Evolutionary conservation across 768 basidiomycete species (phyloP).

Genomic region (Leccinum subgranulosum): DNA sequence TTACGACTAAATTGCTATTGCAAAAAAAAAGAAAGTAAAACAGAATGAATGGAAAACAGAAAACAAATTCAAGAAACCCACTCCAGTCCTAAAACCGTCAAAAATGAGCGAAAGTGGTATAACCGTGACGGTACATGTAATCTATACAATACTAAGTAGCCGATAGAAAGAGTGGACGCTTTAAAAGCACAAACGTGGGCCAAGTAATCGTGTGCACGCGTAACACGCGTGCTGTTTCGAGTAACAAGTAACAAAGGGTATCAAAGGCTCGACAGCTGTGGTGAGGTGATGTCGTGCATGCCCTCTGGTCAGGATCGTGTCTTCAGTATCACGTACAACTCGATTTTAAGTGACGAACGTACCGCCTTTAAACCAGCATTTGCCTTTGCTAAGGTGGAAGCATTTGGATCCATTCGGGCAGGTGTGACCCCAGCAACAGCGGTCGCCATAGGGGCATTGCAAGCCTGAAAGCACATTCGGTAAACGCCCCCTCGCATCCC

Average conservation of each 20-base stretch:
- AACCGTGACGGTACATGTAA: slow-evolving; percentile 20
- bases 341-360: slow-evolving; percentile 17
- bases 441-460: slow-evolving; percentile 70
- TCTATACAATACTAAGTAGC: slow-evolving; percentile 12
- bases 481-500: neutral
- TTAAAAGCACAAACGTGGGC: slow-evolving; percentile 22
- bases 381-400: slow-evolving; percentile 68
- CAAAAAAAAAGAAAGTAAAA: slow-evolving; percentile 1
- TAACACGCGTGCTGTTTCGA: neutral
- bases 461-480: slow-evolving; percentile 43
- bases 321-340: slow-evolving; percentile 1
- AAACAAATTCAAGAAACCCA: slow-evolving; percentile 19
- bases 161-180: slow-evolving; percentile 20
- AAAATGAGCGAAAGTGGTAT: slow-evolving; percentile 31
- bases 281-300: slow-evolving; percentile 35
- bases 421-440: slow-evolving; percentile 81
- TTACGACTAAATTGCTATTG: slow-evolving; percentile 25
- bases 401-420: slow-evolving; percentile 79
- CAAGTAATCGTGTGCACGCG: slow-evolving; percentile 7
- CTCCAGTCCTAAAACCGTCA: slow-evolving; percentile 19
- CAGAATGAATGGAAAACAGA: neutral
- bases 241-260: slow-evolving; percentile 11
- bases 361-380: slow-evolving; percentile 86
- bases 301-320: slow-evolving; percentile 29
- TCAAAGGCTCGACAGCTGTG: slow-evolving; percentile 19